Percentiles rank a stretch among this genome's conserved stretches.
Conservation (phyloP, 2,329 filamentous ascomycete genomes). For the Myriangium duriaei region DNA sequence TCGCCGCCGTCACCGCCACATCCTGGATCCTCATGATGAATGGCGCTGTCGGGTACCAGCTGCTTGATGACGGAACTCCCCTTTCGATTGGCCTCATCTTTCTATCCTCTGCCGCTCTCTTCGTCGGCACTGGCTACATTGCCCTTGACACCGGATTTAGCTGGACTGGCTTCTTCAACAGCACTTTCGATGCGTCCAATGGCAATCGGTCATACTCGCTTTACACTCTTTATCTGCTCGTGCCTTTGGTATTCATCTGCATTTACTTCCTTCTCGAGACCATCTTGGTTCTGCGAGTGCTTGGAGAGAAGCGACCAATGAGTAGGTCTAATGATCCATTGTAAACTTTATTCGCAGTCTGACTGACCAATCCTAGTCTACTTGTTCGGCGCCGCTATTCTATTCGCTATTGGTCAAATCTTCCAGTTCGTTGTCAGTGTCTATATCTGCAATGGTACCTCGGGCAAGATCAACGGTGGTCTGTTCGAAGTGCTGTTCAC, state of each 20-base stretch:
- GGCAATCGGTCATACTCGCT: conserved; percentile 65
- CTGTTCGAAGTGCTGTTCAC: conserved; percentile 93
- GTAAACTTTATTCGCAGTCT: neutral
- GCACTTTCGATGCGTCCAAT: conserved; percentile 36
- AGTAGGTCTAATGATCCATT: conserved; percentile 38
- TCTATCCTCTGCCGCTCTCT: conserved; percentile 56
- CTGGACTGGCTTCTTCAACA: conserved; percentile 70
- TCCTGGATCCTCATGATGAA: conserved; percentile 93
- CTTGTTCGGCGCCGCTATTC: conserved; percentile 56
- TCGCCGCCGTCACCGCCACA: conserved; percentile 78
- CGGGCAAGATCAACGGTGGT: conserved; percentile 80
- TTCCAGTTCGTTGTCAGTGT: conserved; percentile 93
- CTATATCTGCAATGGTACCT: conserved; percentile 74
- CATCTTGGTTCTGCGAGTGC: conserved; percentile 69
- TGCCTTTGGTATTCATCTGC: conserved; percentile 78
- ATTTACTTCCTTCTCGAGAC: conserved; percentile 74
- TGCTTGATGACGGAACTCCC: conserved; percentile 84
- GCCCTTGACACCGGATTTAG: conserved; percentile 81
- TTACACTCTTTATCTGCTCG: conserved; percentile 87
- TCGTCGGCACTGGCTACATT: conserved; percentile 90
- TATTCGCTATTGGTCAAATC: conserved; percentile 86
- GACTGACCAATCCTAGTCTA: conserved; percentile 60
- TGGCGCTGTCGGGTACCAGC: conserved; percentile 80
- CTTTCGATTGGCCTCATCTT: conserved; percentile 67
- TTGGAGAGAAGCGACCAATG: conserved; percentile 89